phyloP scores from a whole-genome alignment of 2,329 filamentous ascomycete genomes.

The Fusarium clavum region DNA sequence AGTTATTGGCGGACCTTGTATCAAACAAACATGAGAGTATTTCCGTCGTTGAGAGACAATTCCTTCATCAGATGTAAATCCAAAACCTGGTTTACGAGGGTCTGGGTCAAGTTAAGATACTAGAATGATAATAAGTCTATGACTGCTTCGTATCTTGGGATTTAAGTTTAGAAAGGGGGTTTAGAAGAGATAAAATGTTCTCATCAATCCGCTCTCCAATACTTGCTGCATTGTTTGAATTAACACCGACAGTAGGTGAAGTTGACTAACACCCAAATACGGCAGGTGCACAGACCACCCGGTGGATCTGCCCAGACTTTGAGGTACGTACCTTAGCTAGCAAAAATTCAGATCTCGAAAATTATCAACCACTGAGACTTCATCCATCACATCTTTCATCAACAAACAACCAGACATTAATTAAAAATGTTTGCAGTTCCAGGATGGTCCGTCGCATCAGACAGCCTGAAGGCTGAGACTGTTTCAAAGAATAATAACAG shows the following conservation, averaged over 20 bases:
- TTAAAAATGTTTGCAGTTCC: slow-evolving; percentile 86
- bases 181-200: not conserved
- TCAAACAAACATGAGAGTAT: not conserved
- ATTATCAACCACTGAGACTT: slow-evolving; percentile 19
- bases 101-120: not conserved
- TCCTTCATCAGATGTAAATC: not conserved
- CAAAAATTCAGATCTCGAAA: slow-evolving; percentile 33
- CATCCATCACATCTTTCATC: slow-evolving; percentile 20
- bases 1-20: not conserved
- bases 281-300: slow-evolving; percentile 14
- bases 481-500: slow-evolving; percentile 48
- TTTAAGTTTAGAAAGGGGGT: not conserved
- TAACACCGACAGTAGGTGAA: not conserved
- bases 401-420: slow-evolving; percentile 3
- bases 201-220: not conserved
- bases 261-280: slow-evolving; percentile 5
- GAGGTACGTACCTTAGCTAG: slow-evolving; percentile 20
- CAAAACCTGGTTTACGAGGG: not conserved
- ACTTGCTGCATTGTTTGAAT: not conserved
- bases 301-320: slow-evolving; percentile 7
- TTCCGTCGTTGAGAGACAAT: not conserved
- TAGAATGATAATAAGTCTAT: not conserved
- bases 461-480: slow-evolving; percentile 77
- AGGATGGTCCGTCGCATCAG: slow-evolving; percentile 86
- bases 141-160: fast-evolving